Base-by-base conservation (phyloP, 2,329 filamentous ascomycete genomes). In the Volutella citrinella region DNA sequence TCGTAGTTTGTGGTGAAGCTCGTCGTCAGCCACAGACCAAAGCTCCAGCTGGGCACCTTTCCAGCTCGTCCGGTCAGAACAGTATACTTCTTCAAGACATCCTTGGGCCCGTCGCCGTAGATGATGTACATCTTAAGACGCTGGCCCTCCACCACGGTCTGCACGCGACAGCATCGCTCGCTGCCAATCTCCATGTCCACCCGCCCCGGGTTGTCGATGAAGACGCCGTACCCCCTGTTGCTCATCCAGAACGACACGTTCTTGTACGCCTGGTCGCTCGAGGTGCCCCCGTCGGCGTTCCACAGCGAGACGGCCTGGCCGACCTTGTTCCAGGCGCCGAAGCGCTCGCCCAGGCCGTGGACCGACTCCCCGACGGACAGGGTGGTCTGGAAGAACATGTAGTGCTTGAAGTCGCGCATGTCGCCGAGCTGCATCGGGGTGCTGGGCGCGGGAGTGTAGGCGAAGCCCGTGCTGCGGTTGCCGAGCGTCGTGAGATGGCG, bases 291-390 rank as follows among this genome's bases (percentile, higher is more conserved):
- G 46, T 80, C 76, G 11, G 72, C 70, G 45, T 80, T 80, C 74
- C 75, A 80, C 7, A 89, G 70, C 36, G 76, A 68, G 8, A 89
- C 64, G 10, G 72, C 69, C 57, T 89, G 84, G 10, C 84, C 84
- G 25, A 87, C 78, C 57, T 86, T 88, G 56, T 85, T 83, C 60
- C 84, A 85, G 7, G 82, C 76, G 1, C 84, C 84, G 53, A 89
- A 90, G 11, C 85, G 71, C 61, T 89, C 84, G 3, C 84, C 85
- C 5, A 89, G 70, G 1, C 85, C 84, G 56, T 87, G 83, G 11
- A 89, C 72, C 1, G 79, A 77, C 58, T 89, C 85, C 18, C 74
- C 74, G 1, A 78, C 72, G 4, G 64, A 61, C 3, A 78, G 61
- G 6, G 65, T 69, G 2, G 72, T 76, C 54, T 77, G 73, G 19